Conservation (phyloP, 352 stramenopile species). For the Phytophthora idaei region DNA sequence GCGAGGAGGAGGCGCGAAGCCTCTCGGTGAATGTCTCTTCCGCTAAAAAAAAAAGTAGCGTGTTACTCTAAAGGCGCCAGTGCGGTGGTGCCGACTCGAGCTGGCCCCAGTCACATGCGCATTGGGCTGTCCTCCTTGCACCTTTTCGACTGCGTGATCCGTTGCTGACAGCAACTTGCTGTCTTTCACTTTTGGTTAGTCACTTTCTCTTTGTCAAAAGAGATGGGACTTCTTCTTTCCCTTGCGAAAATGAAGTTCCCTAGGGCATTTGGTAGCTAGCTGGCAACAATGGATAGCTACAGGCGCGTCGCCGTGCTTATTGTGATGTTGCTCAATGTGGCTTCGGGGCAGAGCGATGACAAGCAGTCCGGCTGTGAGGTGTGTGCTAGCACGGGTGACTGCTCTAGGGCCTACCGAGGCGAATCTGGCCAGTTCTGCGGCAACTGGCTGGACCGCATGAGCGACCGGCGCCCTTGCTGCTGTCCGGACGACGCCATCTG, state of each 20-base stretch:
- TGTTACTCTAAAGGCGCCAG: not conserved
- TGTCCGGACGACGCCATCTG: constrained; percentile 48
- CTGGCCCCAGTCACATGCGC: constrained; percentile 6
- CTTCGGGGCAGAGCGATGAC: constrained; percentile 14
- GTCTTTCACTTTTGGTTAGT: not conserved
- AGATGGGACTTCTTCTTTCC: not conserved
- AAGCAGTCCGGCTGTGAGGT: constrained; percentile 53
- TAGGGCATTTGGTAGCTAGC: not conserved
- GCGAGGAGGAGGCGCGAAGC: not conserved
- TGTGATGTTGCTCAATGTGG: constrained; percentile 6
- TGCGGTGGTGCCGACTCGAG: not conserved
- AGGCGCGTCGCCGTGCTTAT: not conserved
- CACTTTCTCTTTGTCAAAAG: not conserved
- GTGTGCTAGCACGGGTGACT: constrained; percentile 51
- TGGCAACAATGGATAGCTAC: constrained; percentile 1
- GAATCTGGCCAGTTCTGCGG: constrained; percentile 52
- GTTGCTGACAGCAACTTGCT: not conserved
- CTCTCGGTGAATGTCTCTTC: not conserved
- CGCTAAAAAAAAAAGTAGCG: constrained; percentile 10
- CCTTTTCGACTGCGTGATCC: not conserved
- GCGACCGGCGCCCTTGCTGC: constrained; percentile 49
- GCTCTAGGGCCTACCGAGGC: constrained; percentile 42
- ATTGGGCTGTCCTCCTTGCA: constrained; percentile 20
- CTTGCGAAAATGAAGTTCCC: too few species aligned
- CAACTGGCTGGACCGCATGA: constrained; percentile 55